These are phyloP conservation scores for Firmiana major DNA, from an alignment of 345 rosid genomes.

Conservation along the genomic window DNA sequence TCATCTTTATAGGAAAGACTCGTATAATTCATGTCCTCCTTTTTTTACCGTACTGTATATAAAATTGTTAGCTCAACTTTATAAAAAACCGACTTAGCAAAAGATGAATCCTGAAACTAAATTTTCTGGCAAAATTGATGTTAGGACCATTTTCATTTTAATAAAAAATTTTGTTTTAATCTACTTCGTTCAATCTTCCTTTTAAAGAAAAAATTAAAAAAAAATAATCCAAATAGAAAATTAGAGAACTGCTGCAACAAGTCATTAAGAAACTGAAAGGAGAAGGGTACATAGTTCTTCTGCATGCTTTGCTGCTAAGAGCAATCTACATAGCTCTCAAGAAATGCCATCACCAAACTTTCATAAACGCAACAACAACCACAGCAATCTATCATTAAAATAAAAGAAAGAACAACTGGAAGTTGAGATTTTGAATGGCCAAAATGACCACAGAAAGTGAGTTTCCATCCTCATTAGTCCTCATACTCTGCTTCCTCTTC, in stretches of 20 bases:
- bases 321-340: not conserved
- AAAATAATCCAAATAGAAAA: too few species aligned
- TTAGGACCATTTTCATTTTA: not conserved
- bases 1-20: too few species aligned
- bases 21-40: too few species aligned
- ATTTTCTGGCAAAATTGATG: too few species aligned
- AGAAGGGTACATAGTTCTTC: not conserved
- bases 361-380: not conserved
- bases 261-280: not conserved
- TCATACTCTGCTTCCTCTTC: slow-evolving; percentile 41
- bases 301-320: not conserved
- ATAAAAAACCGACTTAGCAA: too few species aligned
- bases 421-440: not conserved
- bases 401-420: not conserved
- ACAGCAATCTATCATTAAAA: not conserved
- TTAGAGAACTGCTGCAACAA: too few species aligned
- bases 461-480: not conserved
- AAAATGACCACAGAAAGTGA: not conserved
- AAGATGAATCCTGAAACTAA: not conserved
- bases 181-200: not conserved
- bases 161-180: not conserved
- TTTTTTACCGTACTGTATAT: too few species aligned
- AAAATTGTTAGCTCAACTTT: too few species aligned
- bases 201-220: not conserved
- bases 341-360: not conserved